phyloP scores from a whole-genome alignment of 1,139 yeast species.

The Saccharomyces hybrid region DNA sequence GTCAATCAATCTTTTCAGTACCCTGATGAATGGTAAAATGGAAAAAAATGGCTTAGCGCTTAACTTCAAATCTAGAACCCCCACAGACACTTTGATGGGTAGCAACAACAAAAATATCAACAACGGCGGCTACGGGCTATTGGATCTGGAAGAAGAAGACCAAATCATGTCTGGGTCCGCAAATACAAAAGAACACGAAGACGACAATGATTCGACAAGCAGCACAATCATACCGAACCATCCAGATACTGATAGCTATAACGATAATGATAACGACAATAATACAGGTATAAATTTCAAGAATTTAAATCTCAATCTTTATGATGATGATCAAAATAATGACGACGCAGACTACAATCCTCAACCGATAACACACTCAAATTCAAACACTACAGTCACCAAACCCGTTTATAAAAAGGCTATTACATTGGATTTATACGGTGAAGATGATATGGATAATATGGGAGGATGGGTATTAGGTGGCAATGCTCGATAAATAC shows the following conservation, averaged over 20 bases:
- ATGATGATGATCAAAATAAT: slow-evolving; percentile 12
- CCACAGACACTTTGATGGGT: slow-evolving; percentile 1
- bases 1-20: slow-evolving; percentile 15
- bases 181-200: slow-evolving; percentile 1
- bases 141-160: slow-evolving; percentile 25
- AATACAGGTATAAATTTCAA: not conserved
- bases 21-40: slow-evolving; percentile 15
- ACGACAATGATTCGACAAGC: not conserved
- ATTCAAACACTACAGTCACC: slow-evolving; percentile 8
- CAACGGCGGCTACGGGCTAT: slow-evolving; percentile 6
- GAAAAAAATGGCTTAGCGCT: slow-evolving; percentile 19
- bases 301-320: slow-evolving; percentile 17
- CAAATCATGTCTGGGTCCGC: slow-evolving; percentile 23
- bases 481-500: slow-evolving; percentile 14
- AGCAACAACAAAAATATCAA: slow-evolving; percentile 7
- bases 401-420: slow-evolving; percentile 21
- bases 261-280: not conserved
- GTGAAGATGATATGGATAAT: slow-evolving; percentile 21
- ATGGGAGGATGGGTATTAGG: slow-evolving; percentile 27
- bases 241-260: not conserved
- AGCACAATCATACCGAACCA: not conserved
- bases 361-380: slow-evolving; percentile 7
- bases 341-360: not conserved
- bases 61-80: slow-evolving; percentile 16
- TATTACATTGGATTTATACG: slow-evolving; percentile 25